A percentile compares a stretch with the other conserved stretches of the same genome.
phyloP scores from a whole-genome alignment of 192 early-diverging fungal genomes.

The Chytriomyces sp. region DNA sequence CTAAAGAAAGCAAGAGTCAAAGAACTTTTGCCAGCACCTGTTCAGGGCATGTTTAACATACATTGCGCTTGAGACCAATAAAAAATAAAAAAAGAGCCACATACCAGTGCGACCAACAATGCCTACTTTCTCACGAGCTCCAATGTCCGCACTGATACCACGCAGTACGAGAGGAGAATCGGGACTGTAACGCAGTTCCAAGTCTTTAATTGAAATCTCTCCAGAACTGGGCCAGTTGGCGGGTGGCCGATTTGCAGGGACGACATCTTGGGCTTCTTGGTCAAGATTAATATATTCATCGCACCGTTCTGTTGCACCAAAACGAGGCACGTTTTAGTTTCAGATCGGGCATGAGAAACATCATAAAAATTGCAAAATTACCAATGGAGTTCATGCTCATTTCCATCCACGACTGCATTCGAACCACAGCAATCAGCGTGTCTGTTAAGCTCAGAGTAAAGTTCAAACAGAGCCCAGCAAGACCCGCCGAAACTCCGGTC shows the following conservation, averaged over 20 bases:
- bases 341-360: neutral
- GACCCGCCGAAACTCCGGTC: constrained; percentile 66
- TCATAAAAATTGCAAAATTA: neutral
- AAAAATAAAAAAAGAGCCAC: constrained; percentile 17
- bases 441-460: constrained; percentile 79
- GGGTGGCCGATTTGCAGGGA: constrained; percentile 49
- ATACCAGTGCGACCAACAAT: constrained; percentile 42
- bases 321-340: neutral
- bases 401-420: constrained; percentile 59
- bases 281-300: constrained; percentile 78
- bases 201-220: constrained; percentile 31
- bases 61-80: neutral
- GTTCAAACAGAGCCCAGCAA: constrained; percentile 79
- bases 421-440: constrained; percentile 74
- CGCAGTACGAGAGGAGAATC: constrained; percentile 47
- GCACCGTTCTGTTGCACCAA: constrained; percentile 68
- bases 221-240: constrained; percentile 48
- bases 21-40: constrained; percentile 80
- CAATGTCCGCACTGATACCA: constrained; percentile 33
- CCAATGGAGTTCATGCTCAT: constrained; percentile 73
- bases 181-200: constrained; percentile 43
- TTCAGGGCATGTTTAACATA: neutral
- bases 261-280: constrained; percentile 71
- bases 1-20: constrained; percentile 77
- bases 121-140: constrained; percentile 35